phyloP scores from a whole-genome alignment of 129 eudicot species.

The Flaveria brownii region DNA sequence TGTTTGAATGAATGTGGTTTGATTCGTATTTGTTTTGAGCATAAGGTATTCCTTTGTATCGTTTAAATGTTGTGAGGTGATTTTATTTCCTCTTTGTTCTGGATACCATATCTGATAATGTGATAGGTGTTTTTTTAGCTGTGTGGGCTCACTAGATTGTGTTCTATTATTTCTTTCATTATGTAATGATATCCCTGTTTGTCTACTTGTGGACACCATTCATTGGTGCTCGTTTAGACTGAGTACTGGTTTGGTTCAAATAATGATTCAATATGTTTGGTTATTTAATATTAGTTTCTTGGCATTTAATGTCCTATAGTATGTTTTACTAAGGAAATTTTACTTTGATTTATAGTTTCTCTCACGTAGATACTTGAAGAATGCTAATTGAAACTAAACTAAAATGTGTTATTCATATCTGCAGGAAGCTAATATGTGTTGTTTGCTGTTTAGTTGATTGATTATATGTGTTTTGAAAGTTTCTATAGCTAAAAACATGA shows the following conservation, averaged over 20 bases:
- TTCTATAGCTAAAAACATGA: slow-evolving; percentile 5
- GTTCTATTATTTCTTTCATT: slow-evolving; percentile 8
- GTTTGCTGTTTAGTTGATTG: slow-evolving; percentile 11
- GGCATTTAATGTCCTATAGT: not conserved
- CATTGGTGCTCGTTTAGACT: not conserved
- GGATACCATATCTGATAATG: not conserved
- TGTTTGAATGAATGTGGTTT: slow-evolving; percentile 5
- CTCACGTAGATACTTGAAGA: not conserved
- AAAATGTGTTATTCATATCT: not conserved
- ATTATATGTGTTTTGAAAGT: slow-evolving; percentile 21
- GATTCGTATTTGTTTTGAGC: not conserved
- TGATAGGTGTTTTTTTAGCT: slow-evolving; percentile 5
- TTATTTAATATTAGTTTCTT: not conserved
- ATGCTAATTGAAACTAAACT: not conserved
- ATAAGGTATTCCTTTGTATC: not conserved
- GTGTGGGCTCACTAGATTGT: slow-evolving; percentile 11
- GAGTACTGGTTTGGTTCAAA: not conserved
- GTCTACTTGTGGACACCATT: slow-evolving; percentile 14
- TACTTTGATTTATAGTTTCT: slow-evolving; percentile 12
- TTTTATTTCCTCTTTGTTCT: not conserved
- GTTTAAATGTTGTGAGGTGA: not conserved
- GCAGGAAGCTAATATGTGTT: not conserved
- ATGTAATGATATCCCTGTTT: slow-evolving; percentile 12
- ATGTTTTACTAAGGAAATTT: not conserved
- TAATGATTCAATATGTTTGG: not conserved